phyloP scores from a whole-genome alignment of 2,329 filamentous ascomycete genomes.

The Microdochium trichocladiopsis region DNA sequence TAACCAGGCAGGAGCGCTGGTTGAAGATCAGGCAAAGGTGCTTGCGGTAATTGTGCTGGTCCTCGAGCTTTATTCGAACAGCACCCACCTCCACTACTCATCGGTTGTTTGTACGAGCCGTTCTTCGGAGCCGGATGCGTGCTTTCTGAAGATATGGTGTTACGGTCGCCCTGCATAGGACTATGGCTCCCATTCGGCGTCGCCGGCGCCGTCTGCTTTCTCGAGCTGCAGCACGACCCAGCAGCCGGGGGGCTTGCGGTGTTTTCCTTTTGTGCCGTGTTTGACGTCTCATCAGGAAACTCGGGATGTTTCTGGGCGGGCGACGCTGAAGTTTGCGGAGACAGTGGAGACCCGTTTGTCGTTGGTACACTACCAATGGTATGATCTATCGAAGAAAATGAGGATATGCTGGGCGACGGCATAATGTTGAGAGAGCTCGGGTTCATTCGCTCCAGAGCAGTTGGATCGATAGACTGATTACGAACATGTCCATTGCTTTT shows the following conservation, averaged over 20 bases:
- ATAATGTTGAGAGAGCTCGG: background rate
- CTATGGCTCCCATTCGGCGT: background rate
- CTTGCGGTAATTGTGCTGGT: background rate
- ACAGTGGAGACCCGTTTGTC: background rate
- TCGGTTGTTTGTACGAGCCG: background rate
- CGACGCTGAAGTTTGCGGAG: background rate
- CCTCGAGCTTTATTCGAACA: background rate
- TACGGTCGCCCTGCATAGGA: background rate
- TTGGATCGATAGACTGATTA: background rate
- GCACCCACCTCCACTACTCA: background rate
- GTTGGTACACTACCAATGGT: background rate
- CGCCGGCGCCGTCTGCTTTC: background rate
- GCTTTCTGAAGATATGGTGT: background rate
- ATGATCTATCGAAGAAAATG: background rate
- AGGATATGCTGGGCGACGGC: background rate
- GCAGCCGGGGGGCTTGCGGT: background rate
- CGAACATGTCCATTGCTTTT: background rate
- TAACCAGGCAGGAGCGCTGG: background rate
- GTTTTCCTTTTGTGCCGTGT: background rate
- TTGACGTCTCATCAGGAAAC: background rate
- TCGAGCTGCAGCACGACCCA: background rate
- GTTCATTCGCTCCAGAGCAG: background rate
- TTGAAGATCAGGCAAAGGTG: background rate
- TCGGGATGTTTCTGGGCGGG: background rate
- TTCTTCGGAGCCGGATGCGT: background rate